Evolutionary conservation across 129 eudicot species (phyloP), one percentile per base, ranked within the genome.

Genomic region (Artemisia argyi): DNA sequence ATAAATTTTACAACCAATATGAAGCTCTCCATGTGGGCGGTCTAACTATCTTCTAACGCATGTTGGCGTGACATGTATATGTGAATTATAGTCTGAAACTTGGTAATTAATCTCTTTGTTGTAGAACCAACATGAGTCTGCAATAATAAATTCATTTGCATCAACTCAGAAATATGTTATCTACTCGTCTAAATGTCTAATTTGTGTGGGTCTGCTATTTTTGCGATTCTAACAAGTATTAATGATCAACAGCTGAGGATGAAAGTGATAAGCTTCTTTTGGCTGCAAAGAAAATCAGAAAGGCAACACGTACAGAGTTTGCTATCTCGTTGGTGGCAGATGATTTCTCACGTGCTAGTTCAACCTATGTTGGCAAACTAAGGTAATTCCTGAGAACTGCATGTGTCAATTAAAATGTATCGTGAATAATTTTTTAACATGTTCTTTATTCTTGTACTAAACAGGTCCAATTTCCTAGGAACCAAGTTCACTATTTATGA

Each of bases 381-480:
- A 94, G 97, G 98, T 73, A 85, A 81, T 88, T 78, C 59, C 65
- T 62, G 5, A 69, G 48, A 73, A 49, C 71, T 63, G 48, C 53
- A n/a, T 15, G 11, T 20, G 24, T 19, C 7, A n/a, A 68, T 12
- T 2, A 65, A 32, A 18, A 9, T 46, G 46, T 44, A 51, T 15
- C 53, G 9, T 53, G 14, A 48, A 26, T 30, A 26, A 4, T 57
- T 63, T 54, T 12, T 24, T 64, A 13, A 28, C 51, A 51, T 54
- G 48, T 3, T 17, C 1, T 17, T 48, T 9, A 7, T 18, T 52
- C 16, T 78, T 56, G n/a, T 30, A 77, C 66, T 13, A 17, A 76
- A 57, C 89, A 90, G 98, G 83, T 94, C 98, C 66, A 94, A 94
- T 68, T 94, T 94, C 51, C 89, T 94, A 3, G 98, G 98, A 20